phyloP scores from a whole-genome alignment of 108 stramenopile genomes.

The Nitzschia sp. region DNA sequence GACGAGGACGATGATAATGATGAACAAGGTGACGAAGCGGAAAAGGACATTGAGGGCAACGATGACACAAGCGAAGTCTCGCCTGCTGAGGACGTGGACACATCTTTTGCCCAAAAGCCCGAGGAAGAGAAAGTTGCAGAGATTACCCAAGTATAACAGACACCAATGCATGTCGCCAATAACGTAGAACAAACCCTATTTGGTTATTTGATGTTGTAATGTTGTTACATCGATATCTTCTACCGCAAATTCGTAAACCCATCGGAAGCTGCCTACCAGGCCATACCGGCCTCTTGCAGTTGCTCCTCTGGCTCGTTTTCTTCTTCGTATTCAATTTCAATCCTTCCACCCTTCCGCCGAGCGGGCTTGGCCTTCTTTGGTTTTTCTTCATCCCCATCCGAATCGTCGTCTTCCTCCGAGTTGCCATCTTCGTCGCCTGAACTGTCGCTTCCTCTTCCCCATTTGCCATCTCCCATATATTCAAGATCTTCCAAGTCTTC shows the following conservation, averaged over 20 bases:
- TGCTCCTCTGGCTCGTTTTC: conserved; percentile 59
- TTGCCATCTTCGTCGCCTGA: conserved; percentile 43
- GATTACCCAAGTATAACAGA: too few relatives aligned
- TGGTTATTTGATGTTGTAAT: too few relatives aligned
- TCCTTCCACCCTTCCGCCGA: conserved; percentile 51
- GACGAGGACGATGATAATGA: conserved; percentile 69
- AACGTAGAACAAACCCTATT: too few relatives aligned
- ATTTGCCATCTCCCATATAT: conserved; percentile 59
- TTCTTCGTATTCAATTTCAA: conserved; percentile 88
- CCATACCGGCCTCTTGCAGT: conserved; percentile 45
- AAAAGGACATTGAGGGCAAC: conserved; percentile 40
- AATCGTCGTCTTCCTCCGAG: conserved; percentile 27
- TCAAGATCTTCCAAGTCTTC: conserved; percentile 73
- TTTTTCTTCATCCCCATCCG: conserved; percentile 19
- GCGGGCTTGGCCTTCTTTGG: conserved; percentile 33
- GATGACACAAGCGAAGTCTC: neutral
- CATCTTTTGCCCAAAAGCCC: conserved; percentile 9
- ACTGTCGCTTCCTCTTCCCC: conserved; percentile 32
- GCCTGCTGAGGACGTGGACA: neutral
- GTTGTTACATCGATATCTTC: too few relatives aligned
- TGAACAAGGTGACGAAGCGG: conserved; percentile 61
- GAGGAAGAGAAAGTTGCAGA: too few relatives aligned
- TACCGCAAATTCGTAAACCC: too few relatives aligned
- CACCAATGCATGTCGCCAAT: too few relatives aligned
- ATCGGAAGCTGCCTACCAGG: conserved; percentile 20